Evolutionary conservation across 805 yeast genomes (phyloP).

Genomic region (Wickerhamiella slavikovae): DNA sequence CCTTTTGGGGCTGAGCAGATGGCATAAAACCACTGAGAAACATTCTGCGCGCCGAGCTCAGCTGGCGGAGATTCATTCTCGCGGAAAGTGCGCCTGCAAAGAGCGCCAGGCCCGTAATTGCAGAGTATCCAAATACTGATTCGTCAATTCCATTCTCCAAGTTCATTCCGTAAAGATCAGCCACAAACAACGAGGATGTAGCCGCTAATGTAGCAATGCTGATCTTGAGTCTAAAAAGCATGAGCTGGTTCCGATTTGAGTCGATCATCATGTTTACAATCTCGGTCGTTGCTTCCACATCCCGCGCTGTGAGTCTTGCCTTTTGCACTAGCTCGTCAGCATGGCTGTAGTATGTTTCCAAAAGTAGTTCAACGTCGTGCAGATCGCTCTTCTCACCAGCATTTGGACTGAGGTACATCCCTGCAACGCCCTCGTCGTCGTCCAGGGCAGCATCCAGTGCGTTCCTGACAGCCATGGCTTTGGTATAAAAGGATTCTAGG

Average conservation of each 20-base stretch:
- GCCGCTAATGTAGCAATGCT: conserved; percentile 70
- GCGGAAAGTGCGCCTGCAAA: conserved; percentile 27
- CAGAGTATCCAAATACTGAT: conserved; percentile 41
- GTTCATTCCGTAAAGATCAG: conserved; percentile 92
- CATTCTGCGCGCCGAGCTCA: conserved; percentile 45
- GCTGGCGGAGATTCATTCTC: conserved; percentile 30
- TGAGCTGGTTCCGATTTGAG: conserved; percentile 73
- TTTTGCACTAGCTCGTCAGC: conserved; percentile 88
- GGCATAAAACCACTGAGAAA: conserved; percentile 25
- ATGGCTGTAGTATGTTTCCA: conserved; percentile 78
- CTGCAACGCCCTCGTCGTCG: conserved; percentile 65
- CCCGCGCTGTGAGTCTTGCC: conserved; percentile 61
- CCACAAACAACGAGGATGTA: conserved; percentile 65
- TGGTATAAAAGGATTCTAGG: conserved; percentile 53
- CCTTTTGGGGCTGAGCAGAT: no score
- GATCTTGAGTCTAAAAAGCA: conserved; percentile 68
- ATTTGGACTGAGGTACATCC: conserved; percentile 45
- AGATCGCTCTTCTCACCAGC: conserved; percentile 13
- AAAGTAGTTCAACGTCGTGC: conserved; percentile 59
- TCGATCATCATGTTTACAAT: conserved; percentile 80
- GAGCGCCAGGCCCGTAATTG: conserved; percentile 26
- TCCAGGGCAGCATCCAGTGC: conserved; percentile 71
- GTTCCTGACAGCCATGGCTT: conserved; percentile 51
- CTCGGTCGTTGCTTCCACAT: conserved; percentile 80
- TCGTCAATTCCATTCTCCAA: conserved; percentile 84